Evolutionary conservation across 345 rosid genomes (phyloP).

Genomic region (Acer yangbiense): DNA sequence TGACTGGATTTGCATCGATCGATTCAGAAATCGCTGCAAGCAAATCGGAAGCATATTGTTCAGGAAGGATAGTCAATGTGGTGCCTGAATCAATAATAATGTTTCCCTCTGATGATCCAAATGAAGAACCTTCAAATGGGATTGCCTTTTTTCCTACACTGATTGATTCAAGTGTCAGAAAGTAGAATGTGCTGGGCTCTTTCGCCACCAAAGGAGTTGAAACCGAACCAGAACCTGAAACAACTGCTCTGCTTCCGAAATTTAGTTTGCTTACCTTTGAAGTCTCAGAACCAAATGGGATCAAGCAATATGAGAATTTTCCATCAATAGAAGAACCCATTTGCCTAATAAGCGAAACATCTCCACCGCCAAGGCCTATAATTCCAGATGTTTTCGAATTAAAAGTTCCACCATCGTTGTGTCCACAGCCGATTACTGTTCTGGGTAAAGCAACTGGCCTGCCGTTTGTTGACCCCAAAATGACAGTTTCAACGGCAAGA

Average conservation of each 20-base stretch:
- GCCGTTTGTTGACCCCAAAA: slow-evolving; percentile 43
- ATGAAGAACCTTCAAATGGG: slow-evolving; percentile 28
- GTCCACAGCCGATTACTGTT: slow-evolving; percentile 55
- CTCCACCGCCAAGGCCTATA: slow-evolving; percentile 63
- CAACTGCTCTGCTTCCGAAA: slow-evolving; percentile 49
- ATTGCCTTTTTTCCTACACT: slow-evolving; percentile 43
- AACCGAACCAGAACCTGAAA: slow-evolving; percentile 38
- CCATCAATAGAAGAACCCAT: slow-evolving; percentile 40
- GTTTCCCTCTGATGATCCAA: slow-evolving; percentile 37
- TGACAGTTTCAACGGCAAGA: slow-evolving; percentile 48
- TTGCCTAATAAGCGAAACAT: slow-evolving; percentile 50
- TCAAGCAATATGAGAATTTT: slow-evolving; percentile 67
- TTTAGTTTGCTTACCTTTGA: slow-evolving; percentile 45
- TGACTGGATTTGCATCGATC: slow-evolving; percentile 21
- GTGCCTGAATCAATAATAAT: slow-evolving; percentile 71
- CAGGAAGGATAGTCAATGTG: slow-evolving; percentile 46
- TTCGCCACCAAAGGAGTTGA: slow-evolving; percentile 48
- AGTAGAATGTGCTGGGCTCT: slow-evolving; percentile 47
- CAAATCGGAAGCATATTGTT: slow-evolving; percentile 28
- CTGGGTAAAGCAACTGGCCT: slow-evolving; percentile 35
- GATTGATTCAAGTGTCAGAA: slow-evolving; percentile 43
- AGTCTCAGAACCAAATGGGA: slow-evolving; percentile 31
- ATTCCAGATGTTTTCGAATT: slow-evolving; percentile 46
- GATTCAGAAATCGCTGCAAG: slow-evolving; percentile 19
- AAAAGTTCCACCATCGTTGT: slow-evolving; percentile 46